These are phyloP conservation scores for Smittium mucronatum DNA, from an alignment of 371 early-diverging fungal species.

Conservation along the genomic window DNA sequence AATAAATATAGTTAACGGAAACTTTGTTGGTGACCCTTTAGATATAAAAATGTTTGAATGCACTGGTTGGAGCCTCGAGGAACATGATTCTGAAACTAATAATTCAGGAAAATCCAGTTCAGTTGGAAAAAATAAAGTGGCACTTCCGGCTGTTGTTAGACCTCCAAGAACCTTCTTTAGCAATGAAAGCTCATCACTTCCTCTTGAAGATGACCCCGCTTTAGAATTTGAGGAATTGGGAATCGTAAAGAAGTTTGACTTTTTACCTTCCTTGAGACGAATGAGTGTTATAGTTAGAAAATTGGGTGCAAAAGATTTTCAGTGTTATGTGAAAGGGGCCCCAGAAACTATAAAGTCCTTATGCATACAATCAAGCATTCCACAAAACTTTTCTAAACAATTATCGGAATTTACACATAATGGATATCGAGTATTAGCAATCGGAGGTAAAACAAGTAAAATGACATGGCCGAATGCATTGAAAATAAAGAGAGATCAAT, in stretches of 20 bases:
- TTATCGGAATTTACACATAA: conserved; percentile 78
- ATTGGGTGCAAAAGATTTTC: conserved; percentile 51
- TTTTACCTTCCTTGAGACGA: conserved; percentile 79
- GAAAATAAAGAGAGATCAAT: conserved; percentile 63
- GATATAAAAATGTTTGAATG: conserved; percentile 98
- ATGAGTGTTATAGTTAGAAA: conserved; percentile 90
- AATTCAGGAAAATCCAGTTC: neutral
- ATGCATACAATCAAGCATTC: conserved; percentile 65
- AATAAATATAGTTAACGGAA: conserved; percentile 78
- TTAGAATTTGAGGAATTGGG: conserved; percentile 52
- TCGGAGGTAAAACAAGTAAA: conserved; percentile 62
- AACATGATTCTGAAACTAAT: conserved; percentile 43
- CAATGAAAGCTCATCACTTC: neutral
- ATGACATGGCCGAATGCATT: conserved; percentile 65
- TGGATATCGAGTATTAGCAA: conserved; percentile 92
- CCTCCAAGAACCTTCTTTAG: conserved; percentile 75
- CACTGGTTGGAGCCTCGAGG: conserved; percentile 83
- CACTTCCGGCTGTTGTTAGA: conserved; percentile 71
- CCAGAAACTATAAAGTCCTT: conserved; percentile 87
- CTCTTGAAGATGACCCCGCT: conserved; percentile 21
- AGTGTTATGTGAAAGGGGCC: conserved; percentile 92
- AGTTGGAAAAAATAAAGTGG: conserved; percentile 6
- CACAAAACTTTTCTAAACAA: conserved; percentile 63
- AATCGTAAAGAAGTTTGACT: conserved; percentile 90
- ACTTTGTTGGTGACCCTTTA: conserved; percentile 93